Evolutionary conservation across 2,329 filamentous ascomycete genomes (phyloP).

Genomic region (Fusarium penzigii): DNA sequence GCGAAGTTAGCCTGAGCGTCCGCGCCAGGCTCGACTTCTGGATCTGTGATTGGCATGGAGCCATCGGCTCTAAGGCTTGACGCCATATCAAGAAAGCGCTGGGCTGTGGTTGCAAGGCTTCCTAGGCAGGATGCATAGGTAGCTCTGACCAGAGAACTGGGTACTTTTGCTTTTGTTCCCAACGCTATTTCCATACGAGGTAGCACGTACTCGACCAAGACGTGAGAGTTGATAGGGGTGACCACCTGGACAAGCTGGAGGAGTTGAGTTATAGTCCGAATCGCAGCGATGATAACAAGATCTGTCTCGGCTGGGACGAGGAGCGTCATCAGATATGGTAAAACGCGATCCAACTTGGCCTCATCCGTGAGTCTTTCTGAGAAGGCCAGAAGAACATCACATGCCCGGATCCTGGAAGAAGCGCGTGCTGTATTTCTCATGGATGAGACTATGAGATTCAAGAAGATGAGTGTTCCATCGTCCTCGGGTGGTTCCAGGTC

Average conservation of each 20-base stretch:
- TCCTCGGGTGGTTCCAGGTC: slow-evolving; percentile 66
- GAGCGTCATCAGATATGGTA: slow-evolving; percentile 85
- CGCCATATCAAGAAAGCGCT: slow-evolving; percentile 85
- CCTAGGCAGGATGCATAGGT: slow-evolving; percentile 93
- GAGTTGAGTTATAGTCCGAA: slow-evolving; percentile 86
- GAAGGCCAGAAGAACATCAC: slow-evolving; percentile 89
- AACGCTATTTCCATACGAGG: slow-evolving; percentile 61
- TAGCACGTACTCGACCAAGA: slow-evolving; percentile 68
- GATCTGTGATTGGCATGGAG: slow-evolving; percentile 74
- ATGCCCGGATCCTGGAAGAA: slow-evolving; percentile 83
- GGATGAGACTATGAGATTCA: slow-evolving; percentile 86
- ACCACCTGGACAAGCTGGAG: slow-evolving; percentile 86
- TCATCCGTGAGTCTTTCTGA: slow-evolving; percentile 91
- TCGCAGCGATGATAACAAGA: slow-evolving; percentile 79
- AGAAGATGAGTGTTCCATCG: slow-evolving; percentile 89
- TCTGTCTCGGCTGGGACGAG: slow-evolving; percentile 76
- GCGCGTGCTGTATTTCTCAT: slow-evolving; percentile 86
- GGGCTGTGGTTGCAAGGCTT: slow-evolving; percentile 81
- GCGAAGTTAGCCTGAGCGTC: slow-evolving; percentile 72
- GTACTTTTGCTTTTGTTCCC: slow-evolving; percentile 44
- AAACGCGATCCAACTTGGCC: slow-evolving; percentile 87
- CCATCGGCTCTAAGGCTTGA: slow-evolving; percentile 84
- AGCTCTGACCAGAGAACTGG: slow-evolving; percentile 74
- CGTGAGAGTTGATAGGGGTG: slow-evolving; percentile 72
- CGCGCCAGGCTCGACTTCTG: slow-evolving; percentile 72